Evolutionary conservation across 345 rosid genomes (phyloP), one percentile per base, ranked within the genome.

Genomic region (Lumnitzera littorea): DNA sequence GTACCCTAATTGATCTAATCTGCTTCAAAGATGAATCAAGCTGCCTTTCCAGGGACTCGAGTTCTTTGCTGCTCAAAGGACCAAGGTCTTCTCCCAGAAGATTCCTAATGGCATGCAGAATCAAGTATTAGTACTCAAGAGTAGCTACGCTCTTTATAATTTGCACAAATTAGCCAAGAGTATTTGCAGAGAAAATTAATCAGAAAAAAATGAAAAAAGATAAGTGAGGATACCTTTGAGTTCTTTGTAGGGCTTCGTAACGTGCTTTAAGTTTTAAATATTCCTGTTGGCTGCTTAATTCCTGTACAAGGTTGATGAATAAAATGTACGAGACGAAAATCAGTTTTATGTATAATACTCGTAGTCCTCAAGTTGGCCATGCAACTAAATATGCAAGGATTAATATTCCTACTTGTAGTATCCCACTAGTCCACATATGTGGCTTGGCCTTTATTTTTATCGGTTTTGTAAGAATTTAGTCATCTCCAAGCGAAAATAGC

Each of bases 41-140:
- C 76, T 92, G 98, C 78, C 90, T 87, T 74, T 92, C 98, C 20
- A 92, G 91, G 12, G 96, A 81, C 71, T 92, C 98, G 50, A 92
- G 94, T 58, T 92, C 98, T 48, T 84, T 87, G 77, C 89, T 84
- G 83, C 74, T 85, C 36, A 89, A 61, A 68, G 88, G 94, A 15
- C 89, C 96, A 55, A 92, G 91, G 67, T 89, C 98, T 80, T 92
- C 98, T 70, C 98, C 98, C 61, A 89, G 57, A 13, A 92, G 84
- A 68, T 92, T 92, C 80, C 98, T 92, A 58, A 13, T 52, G 27
- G 15, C 12, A 27, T 17, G 3, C 54, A 3, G 31, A 27, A 27
- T 27, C 31, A 27, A 27, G 4, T 5, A 27, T 27, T 27, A 27
- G 3, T 27, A 5, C 31, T 5, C 31, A 27, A 27, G 31, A 2